Evolutionary conservation across 345 rosid genomes (phyloP).

Genomic region (Brassica juncea): DNA sequence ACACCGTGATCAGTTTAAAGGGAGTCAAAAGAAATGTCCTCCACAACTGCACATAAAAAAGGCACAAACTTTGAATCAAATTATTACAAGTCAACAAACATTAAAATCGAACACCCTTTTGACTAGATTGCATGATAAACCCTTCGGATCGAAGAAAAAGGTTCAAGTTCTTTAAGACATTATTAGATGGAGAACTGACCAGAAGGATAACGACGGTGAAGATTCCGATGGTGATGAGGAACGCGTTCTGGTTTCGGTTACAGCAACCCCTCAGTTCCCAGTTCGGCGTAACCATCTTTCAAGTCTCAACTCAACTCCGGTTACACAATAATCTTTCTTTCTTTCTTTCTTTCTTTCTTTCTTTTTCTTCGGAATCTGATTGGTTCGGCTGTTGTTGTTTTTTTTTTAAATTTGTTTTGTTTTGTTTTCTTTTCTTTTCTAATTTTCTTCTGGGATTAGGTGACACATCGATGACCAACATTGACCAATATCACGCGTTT

Average conservation of each 20-base stretch:
- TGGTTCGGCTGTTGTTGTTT: constrained; percentile 29
- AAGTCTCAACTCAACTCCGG: constrained; percentile 8
- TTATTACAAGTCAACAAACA: constrained; percentile 12
- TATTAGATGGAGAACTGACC: constrained; percentile 46
- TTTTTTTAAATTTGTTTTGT: background rate
- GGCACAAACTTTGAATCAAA: constrained; percentile 21
- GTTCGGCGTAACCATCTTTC: constrained; percentile 49
- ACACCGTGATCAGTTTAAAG: constrained; percentile 94
- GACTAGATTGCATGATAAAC: constrained; percentile 12
- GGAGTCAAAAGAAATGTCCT: constrained; percentile 86
- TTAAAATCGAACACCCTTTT: constrained; percentile 15
- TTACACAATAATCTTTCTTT: constrained; percentile 13
- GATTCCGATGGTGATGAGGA: constrained; percentile 67
- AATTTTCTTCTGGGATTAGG: background rate
- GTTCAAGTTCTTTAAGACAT: constrained; percentile 8
- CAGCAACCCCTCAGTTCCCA: constrained; percentile 93
- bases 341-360: background rate
- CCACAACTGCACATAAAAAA: constrained; percentile 62
- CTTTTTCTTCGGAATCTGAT: constrained; percentile 27
- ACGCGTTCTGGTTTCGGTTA: constrained; percentile 63
- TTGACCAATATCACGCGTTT: constrained; percentile 34
- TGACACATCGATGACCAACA: constrained; percentile 20
- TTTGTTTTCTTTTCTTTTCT: background rate
- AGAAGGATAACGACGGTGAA: constrained; percentile 82
- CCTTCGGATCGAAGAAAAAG: constrained; percentile 21